Evolutionary conservation across 2,329 filamentous ascomycete genomes (phyloP), one percentile per base, ranked within the genome.

Genomic region (Biscogniauxia marginata): DNA sequence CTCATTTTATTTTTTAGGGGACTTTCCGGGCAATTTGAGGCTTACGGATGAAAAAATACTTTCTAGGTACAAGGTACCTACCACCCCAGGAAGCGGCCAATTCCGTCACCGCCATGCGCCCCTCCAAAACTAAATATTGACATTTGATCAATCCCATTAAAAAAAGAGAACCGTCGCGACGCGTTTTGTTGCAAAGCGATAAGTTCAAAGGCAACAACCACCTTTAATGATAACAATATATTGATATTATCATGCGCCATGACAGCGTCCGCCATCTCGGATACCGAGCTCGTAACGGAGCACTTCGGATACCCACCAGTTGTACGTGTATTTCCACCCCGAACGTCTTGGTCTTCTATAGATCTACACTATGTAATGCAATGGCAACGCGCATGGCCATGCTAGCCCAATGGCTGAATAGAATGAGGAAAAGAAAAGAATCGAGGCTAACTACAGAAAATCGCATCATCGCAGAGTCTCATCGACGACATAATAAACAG

Each of bases 401-500:
- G n/a, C n/a, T n/a, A n/a, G n/a, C n/a, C n/a, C n/a, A n/a, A n/a
- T n/a, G n/a, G n/a, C n/a, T n/a, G n/a, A n/a, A n/a, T n/a, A n/a
- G n/a, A n/a, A n/a, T n/a, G n/a, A n/a, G n/a, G n/a, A n/a, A n/a
- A n/a, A n/a, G n/a, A n/a, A n/a, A n/a, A n/a, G n/a, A n/a, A n/a
- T n/a, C n/a, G n/a, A n/a, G n/a, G n/a, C n/a, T n/a, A n/a, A n/a
- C n/a, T n/a, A n/a, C n/a, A n/a, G n/a, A n/a, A n/a, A n/a, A n/a
- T n/a, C n/a, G n/a, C n/a, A n/a, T n/a, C n/a, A n/a, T 23, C 46
- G 22, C 67, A 96, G 93, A 90, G 90, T 59, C 85, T 99, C 45
- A 89, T 99, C 69, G 95, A 99, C 84, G 93, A 98, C 76, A 93
- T 98, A 66, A 96, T 98, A 78, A 97, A 98, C 79, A 90, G 89